phyloP scores from a whole-genome alignment of 1,139 yeast genomes.

The Suhomyces panamericanus region DNA sequence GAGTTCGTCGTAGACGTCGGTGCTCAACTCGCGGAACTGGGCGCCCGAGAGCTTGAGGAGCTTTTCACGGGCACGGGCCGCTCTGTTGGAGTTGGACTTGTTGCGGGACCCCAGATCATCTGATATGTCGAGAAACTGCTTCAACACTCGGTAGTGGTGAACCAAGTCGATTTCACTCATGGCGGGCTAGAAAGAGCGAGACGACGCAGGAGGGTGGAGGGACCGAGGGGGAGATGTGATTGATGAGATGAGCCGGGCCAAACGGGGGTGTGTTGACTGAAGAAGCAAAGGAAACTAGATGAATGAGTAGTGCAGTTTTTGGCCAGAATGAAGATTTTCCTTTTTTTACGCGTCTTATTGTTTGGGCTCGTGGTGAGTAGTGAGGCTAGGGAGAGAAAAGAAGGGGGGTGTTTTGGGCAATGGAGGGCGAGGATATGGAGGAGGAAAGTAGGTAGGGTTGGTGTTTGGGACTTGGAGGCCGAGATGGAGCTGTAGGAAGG shows the following conservation, averaged over 20 bases:
- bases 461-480: no score
- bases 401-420: no score
- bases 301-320: neutral
- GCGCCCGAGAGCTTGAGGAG: constrained; percentile 73
- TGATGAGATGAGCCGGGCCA: neutral
- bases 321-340: neutral
- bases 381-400: no score
- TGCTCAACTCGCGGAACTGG: constrained; percentile 86
- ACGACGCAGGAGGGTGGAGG: neutral
- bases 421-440: no score
- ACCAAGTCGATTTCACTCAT: constrained; percentile 40
- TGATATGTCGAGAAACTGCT: constrained; percentile 53
- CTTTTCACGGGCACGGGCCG: constrained; percentile 81
- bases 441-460: no score
- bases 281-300: neutral
- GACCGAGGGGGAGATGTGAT: neutral
- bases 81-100: constrained; percentile 54
- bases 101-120: constrained; percentile 46
- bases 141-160: constrained; percentile 51
- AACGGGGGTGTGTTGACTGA: neutral
- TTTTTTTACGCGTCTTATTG: constrained; percentile 12
- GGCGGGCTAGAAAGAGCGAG: neutral
- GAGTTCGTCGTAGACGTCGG: constrained; percentile 91
- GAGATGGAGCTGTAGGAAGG: no score
- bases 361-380: neutral